Percentiles rank a stretch among this genome's conserved stretches.
These are phyloP conservation scores for Acaromyces ingoldii DNA, from an alignment of 1,284 basidiomycete genomes.

Conservation along the genomic window DNA sequence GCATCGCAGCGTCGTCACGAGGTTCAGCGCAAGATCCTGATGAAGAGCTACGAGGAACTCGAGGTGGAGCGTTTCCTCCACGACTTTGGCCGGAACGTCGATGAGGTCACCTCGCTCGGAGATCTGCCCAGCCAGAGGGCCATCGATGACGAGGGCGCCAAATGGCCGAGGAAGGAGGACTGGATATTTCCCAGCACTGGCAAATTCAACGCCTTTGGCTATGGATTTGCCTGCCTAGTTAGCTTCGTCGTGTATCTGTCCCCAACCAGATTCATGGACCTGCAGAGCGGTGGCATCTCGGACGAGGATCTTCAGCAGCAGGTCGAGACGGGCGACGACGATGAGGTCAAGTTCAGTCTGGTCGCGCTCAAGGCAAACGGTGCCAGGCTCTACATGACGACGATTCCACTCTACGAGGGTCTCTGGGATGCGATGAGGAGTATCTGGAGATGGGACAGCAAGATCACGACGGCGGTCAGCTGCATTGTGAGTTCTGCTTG, in stretches of 20 bases:
- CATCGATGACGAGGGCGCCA: slow-evolving; percentile 17
- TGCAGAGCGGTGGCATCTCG: background rate
- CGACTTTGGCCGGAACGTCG: slow-evolving; percentile 21
- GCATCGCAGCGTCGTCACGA: no score
- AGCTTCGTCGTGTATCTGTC: background rate
- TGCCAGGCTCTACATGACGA: slow-evolving; percentile 12
- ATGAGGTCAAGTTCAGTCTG: slow-evolving; percentile 5
- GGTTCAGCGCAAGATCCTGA: slow-evolving; percentile 4
- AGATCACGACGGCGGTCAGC: slow-evolving; percentile 11
- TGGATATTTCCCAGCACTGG: slow-evolving; percentile 4
- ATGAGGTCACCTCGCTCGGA: slow-evolving; percentile 21
- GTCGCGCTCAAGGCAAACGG: slow-evolving; percentile 4
- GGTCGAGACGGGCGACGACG: background rate
- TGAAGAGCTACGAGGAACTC: slow-evolving; percentile 15
- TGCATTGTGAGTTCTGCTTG: no score
- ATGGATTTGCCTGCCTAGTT: background rate
- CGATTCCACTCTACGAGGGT: slow-evolving; percentile 17
- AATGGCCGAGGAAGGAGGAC: background rate
- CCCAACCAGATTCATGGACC: background rate
- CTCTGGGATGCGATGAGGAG: slow-evolving; percentile 9
- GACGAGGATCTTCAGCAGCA: background rate
- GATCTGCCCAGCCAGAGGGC: slow-evolving; percentile 15
- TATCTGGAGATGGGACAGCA: slow-evolving; percentile 21
- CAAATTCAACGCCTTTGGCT: background rate
- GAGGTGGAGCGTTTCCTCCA: slow-evolving; percentile 24